Conservation (phyloP, 441 rosid genomes). For the Hypseocharis bilobata region DNA sequence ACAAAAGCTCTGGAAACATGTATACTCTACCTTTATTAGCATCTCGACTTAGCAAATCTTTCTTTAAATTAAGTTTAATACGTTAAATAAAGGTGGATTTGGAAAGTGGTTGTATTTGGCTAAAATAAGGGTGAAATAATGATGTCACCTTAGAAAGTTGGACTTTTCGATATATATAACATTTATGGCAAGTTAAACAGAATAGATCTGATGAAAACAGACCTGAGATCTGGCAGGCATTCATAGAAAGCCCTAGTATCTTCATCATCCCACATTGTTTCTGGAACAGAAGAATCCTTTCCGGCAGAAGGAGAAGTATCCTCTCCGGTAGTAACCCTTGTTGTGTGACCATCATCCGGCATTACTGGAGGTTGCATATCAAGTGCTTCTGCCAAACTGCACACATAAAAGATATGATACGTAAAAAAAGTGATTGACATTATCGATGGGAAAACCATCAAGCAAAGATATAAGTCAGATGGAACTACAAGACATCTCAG, state of each 20-base stretch:
- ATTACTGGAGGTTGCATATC: slow-evolving; percentile 95
- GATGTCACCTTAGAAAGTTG: too few species aligned
- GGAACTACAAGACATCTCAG: not conserved
- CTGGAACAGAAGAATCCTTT: slow-evolving; percentile 65
- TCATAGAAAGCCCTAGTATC: slow-evolving; percentile 95
- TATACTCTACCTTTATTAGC: too few species aligned
- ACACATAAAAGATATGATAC: not conserved
- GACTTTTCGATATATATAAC: too few species aligned
- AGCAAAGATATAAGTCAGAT: not conserved
- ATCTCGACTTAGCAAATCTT: not conserved
- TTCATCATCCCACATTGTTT: slow-evolving; percentile 96
- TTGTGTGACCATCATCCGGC: slow-evolving; percentile 98
- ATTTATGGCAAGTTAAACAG: slow-evolving; percentile 1
- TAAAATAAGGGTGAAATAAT: too few species aligned
- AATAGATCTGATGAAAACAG: slow-evolving; percentile 18
- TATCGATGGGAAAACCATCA: not conserved
- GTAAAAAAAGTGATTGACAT: not conserved
- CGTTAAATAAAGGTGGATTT: too few species aligned
- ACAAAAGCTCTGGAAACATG: slow-evolving; percentile 75
- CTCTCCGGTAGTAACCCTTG: slow-evolving; percentile 76
- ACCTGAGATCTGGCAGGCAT: slow-evolving; percentile 96
- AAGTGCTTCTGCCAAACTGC: slow-evolving; percentile 91
- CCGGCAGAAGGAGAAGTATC: slow-evolving; percentile 65
- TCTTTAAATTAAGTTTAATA: not conserved
- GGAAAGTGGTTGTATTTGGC: too few species aligned